Percentiles rank a stretch among this genome's conserved stretches.
Evolutionary conservation across 345 rosid genomes (phyloP).

Genomic region (Brassica carinata): DNA sequence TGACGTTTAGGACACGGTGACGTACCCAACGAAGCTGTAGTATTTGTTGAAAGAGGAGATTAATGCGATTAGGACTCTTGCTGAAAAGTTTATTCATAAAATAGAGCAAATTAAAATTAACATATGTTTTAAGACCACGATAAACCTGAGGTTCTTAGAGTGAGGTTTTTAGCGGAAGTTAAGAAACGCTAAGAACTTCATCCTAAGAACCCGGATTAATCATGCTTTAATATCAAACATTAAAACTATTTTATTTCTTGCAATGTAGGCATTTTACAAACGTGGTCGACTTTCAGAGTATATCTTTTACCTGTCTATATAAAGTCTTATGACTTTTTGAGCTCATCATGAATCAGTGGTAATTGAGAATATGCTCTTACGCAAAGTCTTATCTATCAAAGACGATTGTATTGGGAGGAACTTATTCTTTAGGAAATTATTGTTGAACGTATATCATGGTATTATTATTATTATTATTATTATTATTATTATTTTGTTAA

Average conservation of each 20-base stretch:
- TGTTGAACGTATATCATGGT: not conserved
- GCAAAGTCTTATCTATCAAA: not conserved
- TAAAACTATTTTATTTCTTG: not conserved
- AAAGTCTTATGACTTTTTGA: not conserved
- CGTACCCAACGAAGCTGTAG: conserved; percentile 6
- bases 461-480: too few species aligned
- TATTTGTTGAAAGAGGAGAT: conserved; percentile 24
- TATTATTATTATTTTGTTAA: not conserved
- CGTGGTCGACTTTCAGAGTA: not conserved
- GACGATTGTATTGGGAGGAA: not conserved
- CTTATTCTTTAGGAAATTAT: not conserved
- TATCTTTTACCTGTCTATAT: not conserved
- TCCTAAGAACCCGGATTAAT: too few species aligned
- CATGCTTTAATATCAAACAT: not conserved
- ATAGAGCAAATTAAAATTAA: not conserved
- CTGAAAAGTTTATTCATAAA: conserved; percentile 8
- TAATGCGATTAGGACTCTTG: not conserved
- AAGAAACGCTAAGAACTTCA: too few species aligned
- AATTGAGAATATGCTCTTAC: not conserved
- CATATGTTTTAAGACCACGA: not conserved
- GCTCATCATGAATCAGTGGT: not conserved
- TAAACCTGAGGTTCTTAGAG: too few species aligned
- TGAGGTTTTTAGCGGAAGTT: too few species aligned
- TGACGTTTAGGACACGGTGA: conserved; percentile 12
- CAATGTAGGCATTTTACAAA: not conserved